These are phyloP conservation scores for Globisporangium irregulare DNA, from an alignment of 352 stramenopile genomes.

Conservation along the genomic window DNA sequence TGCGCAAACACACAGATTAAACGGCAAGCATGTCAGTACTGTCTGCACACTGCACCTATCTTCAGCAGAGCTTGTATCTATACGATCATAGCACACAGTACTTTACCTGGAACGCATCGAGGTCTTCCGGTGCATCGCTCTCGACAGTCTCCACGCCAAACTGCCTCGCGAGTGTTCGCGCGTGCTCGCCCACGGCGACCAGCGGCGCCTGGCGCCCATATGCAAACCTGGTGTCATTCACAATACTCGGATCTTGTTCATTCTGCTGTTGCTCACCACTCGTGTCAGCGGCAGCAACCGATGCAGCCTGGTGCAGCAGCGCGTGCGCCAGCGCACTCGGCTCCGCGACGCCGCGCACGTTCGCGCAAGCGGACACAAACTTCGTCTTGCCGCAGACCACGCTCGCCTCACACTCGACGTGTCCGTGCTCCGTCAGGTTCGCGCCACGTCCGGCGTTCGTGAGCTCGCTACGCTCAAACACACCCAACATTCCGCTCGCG, in stretches of 20 bases:
- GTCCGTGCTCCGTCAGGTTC: slow-evolving; percentile 49
- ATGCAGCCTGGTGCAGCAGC: slow-evolving; percentile 33
- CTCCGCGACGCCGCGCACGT: slow-evolving; percentile 41
- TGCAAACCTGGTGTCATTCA: slow-evolving; percentile 14
- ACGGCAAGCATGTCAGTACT: not conserved
- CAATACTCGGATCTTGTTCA: no score
- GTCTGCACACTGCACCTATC: not conserved
- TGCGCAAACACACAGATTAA: not conserved
- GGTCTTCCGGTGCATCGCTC: slow-evolving; percentile 14
- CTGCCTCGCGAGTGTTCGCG: slow-evolving; percentile 24
- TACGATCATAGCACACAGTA: not conserved
- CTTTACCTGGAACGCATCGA: slow-evolving; percentile 41
- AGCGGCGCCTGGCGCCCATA: slow-evolving; percentile 53
- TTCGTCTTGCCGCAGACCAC: slow-evolving; percentile 41
- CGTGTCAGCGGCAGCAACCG: not conserved
- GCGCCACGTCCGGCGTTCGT: slow-evolving; percentile 57
- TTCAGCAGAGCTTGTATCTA: not conserved
- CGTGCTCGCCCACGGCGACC: slow-evolving; percentile 51
- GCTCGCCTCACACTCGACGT: slow-evolving; percentile 58
- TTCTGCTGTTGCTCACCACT: not conserved
- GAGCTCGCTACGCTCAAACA: slow-evolving; percentile 44
- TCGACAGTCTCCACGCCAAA: slow-evolving; percentile 40
- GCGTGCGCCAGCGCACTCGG: slow-evolving; percentile 42
- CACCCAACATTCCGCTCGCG: slow-evolving; percentile 30
- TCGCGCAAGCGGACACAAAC: slow-evolving; percentile 40